These are phyloP conservation scores for Schizophyllum amplum DNA, from an alignment of 1,284 basidiomycete genomes.

Conservation along the genomic window DNA sequence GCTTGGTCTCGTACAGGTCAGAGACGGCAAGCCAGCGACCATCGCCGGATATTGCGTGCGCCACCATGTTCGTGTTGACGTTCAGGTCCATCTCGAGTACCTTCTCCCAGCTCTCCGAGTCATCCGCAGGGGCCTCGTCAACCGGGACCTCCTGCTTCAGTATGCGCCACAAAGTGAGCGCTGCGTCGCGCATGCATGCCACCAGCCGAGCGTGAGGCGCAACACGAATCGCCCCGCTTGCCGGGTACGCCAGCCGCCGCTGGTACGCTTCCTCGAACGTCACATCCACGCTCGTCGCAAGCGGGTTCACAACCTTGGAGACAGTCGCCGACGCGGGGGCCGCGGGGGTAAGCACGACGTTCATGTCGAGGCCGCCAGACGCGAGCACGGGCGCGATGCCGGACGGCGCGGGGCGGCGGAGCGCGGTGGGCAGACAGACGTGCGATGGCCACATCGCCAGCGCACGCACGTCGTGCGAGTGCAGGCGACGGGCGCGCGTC, in stretches of 20 bases:
- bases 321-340: conserved; percentile 47
- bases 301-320: conserved; percentile 59
- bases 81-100: conserved; percentile 88
- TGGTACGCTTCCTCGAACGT: conserved; percentile 82
- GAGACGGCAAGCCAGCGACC: conserved; percentile 86
- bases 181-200: conserved; percentile 65
- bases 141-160: conserved; percentile 16
- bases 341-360: conserved; percentile 76
- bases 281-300: conserved; percentile 57
- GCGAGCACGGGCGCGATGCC: conserved; percentile 77
- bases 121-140: conserved; percentile 19
- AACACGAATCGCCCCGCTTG: conserved; percentile 48
- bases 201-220: conserved; percentile 66
- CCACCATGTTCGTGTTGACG: conserved; percentile 73
- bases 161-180: conserved; percentile 77
- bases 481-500: conserved; percentile 73
- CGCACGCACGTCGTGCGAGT: conserved; percentile 93
- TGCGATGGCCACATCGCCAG: conserved; percentile 89
- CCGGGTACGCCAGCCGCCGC: conserved; percentile 62
- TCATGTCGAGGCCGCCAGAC: conserved; percentile 93
- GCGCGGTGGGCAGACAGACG: conserved; percentile 42
- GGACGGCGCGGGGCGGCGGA: conserved; percentile 43
- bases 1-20: conserved; percentile 86
- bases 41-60: conserved; percentile 77
- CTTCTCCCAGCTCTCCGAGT: conserved; percentile 67